Conservation (phyloP, 805 yeast genomes). For the Ogataea pilisensis region DNA sequence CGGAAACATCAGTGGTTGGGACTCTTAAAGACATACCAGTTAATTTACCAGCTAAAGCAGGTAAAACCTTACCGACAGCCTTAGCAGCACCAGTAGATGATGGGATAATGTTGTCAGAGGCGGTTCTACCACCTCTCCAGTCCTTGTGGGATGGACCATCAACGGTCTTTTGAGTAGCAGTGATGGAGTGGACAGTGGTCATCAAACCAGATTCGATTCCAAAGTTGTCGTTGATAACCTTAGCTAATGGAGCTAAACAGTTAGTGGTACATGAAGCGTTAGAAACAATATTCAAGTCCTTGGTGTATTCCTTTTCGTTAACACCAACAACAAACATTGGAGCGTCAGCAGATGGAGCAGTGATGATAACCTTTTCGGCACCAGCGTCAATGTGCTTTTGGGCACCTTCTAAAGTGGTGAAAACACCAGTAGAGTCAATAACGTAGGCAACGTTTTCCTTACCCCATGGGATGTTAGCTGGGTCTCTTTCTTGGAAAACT, state of each 20-base stretch:
- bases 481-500: slow-evolving; percentile 80
- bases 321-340: slow-evolving; percentile 96
- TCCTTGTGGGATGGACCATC: slow-evolving; percentile 97
- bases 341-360: slow-evolving; percentile 91
- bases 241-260: slow-evolving; percentile 93
- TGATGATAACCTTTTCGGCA: slow-evolving; percentile 92
- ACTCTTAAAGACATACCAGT: slow-evolving; percentile 94
- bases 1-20: slow-evolving; percentile 90
- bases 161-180: slow-evolving; percentile 94
- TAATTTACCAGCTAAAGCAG: slow-evolving; percentile 85
- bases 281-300: slow-evolving; percentile 73
- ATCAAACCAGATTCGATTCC: slow-evolving; percentile 90
- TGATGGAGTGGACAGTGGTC: slow-evolving; percentile 95
- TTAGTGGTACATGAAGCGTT: slow-evolving; percentile 96
- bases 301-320: slow-evolving; percentile 72
- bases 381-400: slow-evolving; percentile 83
- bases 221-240: slow-evolving; percentile 78
- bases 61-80: slow-evolving; percentile 95
- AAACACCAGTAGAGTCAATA: slow-evolving; percentile 92
- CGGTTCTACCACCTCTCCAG: slow-evolving; percentile 99
- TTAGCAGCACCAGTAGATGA: slow-evolving; percentile 97
- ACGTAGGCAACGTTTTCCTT: slow-evolving; percentile 76
- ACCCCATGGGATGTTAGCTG: slow-evolving; percentile 87
- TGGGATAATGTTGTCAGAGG: slow-evolving; percentile 92
- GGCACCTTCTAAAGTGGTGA: slow-evolving; percentile 79